A percentile compares a stretch with the other conserved stretches of the same genome.
These are phyloP conservation scores for Hypoxylon cercidicola DNA, from an alignment of 495 filamentous ascomycete genomes.

Conservation along the genomic window DNA sequence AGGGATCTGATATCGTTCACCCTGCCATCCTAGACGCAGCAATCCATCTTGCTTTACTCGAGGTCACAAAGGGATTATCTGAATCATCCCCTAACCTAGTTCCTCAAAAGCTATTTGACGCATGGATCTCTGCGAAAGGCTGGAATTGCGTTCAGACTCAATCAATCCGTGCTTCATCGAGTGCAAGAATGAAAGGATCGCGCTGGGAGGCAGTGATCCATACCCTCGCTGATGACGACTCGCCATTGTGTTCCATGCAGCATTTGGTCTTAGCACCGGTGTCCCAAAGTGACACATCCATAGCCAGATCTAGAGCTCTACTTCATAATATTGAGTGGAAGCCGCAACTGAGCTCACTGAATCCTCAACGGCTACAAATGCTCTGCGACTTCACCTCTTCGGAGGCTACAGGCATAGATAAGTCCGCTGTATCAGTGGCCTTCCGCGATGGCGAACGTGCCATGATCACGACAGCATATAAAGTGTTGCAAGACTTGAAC, in stretches of 20 bases:
- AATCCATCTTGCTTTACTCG: conserved; percentile 40
- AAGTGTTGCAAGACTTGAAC: no score
- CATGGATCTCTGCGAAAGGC: conserved; percentile 32
- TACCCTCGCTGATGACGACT: conserved; percentile 26
- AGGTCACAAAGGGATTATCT: background rate
- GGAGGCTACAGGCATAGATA: conserved; percentile 9
- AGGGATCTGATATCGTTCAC: conserved; percentile 44
- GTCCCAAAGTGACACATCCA: conserved; percentile 1
- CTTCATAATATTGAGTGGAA: conserved; percentile 41
- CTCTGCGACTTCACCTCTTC: no score
- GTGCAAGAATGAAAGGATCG: no score
- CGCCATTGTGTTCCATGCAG: conserved; percentile 26
- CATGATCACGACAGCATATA: no score
- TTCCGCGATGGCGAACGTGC: no score
- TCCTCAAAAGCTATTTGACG: conserved; percentile 22
- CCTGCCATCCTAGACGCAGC: conserved; percentile 49
- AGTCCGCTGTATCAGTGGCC: no score
- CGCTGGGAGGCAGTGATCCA: conserved; percentile 9
- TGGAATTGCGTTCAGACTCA: conserved; percentile 20
- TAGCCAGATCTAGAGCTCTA: conserved; percentile 19
- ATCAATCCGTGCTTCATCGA: no score
- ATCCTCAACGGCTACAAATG: conserved; percentile 15
- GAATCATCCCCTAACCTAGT: conserved; percentile 18
- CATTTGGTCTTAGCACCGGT: conserved; percentile 3
- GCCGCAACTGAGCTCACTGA: conserved; percentile 38